Percentiles rank a stretch among this genome's conserved stretches.
phyloP scores from a whole-genome alignment of 805 yeast species.

The Lipomyces starkeyi region DNA sequence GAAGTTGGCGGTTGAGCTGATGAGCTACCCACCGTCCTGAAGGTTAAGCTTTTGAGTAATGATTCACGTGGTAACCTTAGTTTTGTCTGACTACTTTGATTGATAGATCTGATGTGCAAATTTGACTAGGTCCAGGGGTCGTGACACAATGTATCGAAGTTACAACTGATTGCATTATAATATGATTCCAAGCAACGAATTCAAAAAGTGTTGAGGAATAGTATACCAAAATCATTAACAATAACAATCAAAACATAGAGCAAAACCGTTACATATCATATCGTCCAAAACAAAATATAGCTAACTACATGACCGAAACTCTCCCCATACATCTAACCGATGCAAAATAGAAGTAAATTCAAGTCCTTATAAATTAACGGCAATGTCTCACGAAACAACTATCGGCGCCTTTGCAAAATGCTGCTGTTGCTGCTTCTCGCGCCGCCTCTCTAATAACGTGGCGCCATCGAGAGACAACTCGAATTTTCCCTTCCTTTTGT shows the following conservation, averaged over 20 bases:
- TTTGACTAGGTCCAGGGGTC: no score
- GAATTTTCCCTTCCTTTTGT: slow-evolving; percentile 45
- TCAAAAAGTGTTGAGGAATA: background rate
- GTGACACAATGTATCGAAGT: background rate
- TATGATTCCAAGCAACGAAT: background rate
- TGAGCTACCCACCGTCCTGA: no score
- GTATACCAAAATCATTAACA: background rate
- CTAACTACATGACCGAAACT: background rate
- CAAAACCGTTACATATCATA: background rate
- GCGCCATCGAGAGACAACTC: slow-evolving; percentile 70
- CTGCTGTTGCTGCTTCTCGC: slow-evolving; percentile 27
- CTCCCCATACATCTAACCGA: background rate
- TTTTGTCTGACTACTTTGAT: no score
- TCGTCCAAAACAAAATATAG: background rate
- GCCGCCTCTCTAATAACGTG: slow-evolving; percentile 63
- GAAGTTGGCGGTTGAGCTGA: no score
- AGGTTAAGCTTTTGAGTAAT: no score
- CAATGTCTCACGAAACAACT: slow-evolving; percentile 6
- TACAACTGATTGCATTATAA: background rate
- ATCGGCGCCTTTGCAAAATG: slow-evolving; percentile 14
- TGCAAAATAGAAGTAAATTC: background rate
- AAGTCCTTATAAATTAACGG: background rate
- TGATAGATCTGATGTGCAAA: no score
- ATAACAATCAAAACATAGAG: background rate
- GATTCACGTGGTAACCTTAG: no score